These are phyloP conservation scores for Coprinopsis marcescibilis DNA, from an alignment of 768 basidiomycete species.

Conservation along the genomic window DNA sequence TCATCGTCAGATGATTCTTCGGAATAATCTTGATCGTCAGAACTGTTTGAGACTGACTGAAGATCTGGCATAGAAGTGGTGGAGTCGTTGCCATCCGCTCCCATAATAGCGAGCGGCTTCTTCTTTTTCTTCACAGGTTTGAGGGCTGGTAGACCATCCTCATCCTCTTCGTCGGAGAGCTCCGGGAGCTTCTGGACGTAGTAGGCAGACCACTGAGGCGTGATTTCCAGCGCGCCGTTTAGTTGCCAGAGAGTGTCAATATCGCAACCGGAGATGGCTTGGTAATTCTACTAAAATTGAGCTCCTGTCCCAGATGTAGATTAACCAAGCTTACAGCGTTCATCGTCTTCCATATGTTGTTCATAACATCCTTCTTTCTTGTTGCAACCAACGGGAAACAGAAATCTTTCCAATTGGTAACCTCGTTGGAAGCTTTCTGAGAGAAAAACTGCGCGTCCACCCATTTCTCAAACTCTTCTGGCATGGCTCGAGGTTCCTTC, in stretches of 20 bases:
- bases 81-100: constrained; percentile 34
- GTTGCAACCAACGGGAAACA: constrained; percentile 57
- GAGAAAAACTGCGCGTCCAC: constrained; percentile 64
- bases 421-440: constrained; percentile 45
- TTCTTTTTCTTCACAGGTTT: constrained; percentile 26
- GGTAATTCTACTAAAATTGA: constrained; percentile 47
- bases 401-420: constrained; percentile 46
- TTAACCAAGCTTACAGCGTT: constrained; percentile 42
- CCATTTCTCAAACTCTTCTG: constrained; percentile 61
- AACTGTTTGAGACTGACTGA: constrained; percentile 59
- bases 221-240: constrained; percentile 39
- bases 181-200: constrained; percentile 25
- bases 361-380: constrained; percentile 41
- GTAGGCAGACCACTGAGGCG: constrained; percentile 56
- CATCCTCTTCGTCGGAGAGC: constrained; percentile 24
- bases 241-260: constrained; percentile 65
- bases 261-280: constrained; percentile 40
- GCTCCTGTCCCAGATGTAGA: not conserved
- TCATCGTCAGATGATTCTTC: constrained; percentile 31
- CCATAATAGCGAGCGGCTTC: constrained; percentile 47
- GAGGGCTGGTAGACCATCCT: constrained; percentile 15
- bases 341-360: constrained; percentile 60
- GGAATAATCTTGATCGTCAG: constrained; percentile 37
- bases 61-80: constrained; percentile 62
- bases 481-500: constrained; percentile 42